Evolutionary conservation across 2,329 filamentous ascomycete genomes (phyloP), one percentile per base, ranked within the genome.

Genomic region (Aschersonia sp.): DNA sequence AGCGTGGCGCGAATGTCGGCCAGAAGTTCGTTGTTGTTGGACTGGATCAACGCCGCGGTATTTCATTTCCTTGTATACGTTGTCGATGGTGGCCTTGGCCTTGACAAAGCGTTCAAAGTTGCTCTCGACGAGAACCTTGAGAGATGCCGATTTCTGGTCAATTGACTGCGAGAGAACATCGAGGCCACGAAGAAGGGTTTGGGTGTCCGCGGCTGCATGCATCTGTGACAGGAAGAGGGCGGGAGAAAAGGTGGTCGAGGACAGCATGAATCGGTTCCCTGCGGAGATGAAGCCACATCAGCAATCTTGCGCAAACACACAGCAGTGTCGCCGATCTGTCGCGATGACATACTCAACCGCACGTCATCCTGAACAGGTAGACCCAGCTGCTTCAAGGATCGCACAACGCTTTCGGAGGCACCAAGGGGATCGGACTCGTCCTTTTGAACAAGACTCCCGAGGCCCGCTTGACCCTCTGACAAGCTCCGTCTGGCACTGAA

Each of bases 81-180:
- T 94, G 67, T 98, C 92, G 58, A 98, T 97, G 6, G 90, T 97
- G 14, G 90, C 87, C 65, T 98, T 98, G 42, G 92, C 92, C 52
- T 87, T 84, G 48, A 98, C 92, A 68, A 98, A 98, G 54, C 90
- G 84, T 66, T 98, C 94, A 61, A 98, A 98, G 63, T 98, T 98
- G 53, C 87, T 90, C 64, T 98, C 92, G 30, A 98, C 92, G 14
- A 98, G 75, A 9, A 94, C 85, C 62, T 98, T 98, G 51, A 98
- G 76, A 4, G 89, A 95, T 0, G 90, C 92, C 0, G 90, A 95
- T 65, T 98, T 98, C 66, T 97, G 87, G 58, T 97, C 92, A 58
- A 98, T 98, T 1, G 90, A 95, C 51, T 79, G 78, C 14, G 88
- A 92, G 22, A 98, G 77, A 50, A 84, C 81, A 55, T 95, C 84